These are phyloP conservation scores for Dicorynia guianensis DNA, from an alignment of 306 rosid genomes.

Conservation along the genomic window DNA sequence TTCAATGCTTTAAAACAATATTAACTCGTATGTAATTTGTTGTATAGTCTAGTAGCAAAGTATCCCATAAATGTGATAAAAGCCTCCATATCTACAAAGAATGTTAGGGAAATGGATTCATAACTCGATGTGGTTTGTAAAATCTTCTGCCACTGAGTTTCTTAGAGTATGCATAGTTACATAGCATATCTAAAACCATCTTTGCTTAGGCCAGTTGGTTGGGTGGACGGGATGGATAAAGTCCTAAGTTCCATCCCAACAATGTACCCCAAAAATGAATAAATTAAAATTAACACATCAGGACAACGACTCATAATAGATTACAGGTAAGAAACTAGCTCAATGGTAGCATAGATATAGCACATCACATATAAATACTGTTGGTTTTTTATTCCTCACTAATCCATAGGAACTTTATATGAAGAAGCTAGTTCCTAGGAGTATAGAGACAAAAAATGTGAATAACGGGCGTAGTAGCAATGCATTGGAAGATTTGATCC, in stretches of 20 bases:
- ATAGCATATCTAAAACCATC: not conserved
- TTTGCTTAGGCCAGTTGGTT: too few species aligned
- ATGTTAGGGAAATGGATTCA: not conserved
- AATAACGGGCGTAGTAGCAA: not conserved
- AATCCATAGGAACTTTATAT: not conserved
- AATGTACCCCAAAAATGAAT: not conserved
- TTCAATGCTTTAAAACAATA: too few species aligned
- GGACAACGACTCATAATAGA: too few species aligned
- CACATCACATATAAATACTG: too few species aligned
- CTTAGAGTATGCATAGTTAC: not conserved
- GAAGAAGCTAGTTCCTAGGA: too few species aligned
- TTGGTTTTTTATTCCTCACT: not conserved
- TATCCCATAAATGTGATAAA: not conserved
- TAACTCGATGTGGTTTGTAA: not conserved
- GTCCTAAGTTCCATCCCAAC: not conserved
- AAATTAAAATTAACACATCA: too few species aligned
- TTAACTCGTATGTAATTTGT: too few species aligned
- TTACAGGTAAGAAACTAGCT: not conserved
- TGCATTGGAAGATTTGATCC: not conserved
- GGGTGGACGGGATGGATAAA: not conserved
- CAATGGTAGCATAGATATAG: not conserved
- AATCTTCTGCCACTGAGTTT: not conserved
- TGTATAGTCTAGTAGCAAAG: not conserved
- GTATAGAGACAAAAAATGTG: too few species aligned
- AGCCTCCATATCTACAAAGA: not conserved